Conservation (phyloP, 2,329 filamentous ascomycete species). For the Aspergillus flavus region DNA sequence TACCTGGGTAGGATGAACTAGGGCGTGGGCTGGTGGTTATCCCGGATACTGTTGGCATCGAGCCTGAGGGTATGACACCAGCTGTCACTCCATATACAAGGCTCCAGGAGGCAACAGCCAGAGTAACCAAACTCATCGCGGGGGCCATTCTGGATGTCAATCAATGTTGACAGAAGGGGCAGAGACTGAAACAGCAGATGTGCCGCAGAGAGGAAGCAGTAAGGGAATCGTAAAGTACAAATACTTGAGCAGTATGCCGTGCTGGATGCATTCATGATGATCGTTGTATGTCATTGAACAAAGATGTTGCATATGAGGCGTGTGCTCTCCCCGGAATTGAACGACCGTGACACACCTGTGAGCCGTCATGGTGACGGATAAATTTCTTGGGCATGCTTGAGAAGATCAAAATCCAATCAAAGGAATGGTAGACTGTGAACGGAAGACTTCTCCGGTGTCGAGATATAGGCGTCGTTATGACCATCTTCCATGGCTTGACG, state of each 20-base stretch:
- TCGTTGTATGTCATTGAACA: not conserved
- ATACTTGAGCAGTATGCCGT: not conserved
- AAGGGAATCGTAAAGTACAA: not conserved
- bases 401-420: not conserved
- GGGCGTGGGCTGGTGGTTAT: not conserved
- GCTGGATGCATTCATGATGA: constrained; percentile 2
- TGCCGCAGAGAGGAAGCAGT: not conserved
- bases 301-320: not conserved
- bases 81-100: not conserved
- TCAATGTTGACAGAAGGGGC: not conserved
- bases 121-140: not conserved
- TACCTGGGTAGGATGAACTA: not conserved
- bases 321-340: not conserved
- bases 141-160: not conserved
- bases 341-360: not conserved
- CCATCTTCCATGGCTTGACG: not conserved
- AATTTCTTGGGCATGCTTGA: not conserved
- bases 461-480: not conserved
- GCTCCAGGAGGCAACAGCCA: not conserved
- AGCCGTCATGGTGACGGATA: not conserved
- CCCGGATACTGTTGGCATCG: not conserved
- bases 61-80: not conserved
- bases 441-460: not conserved
- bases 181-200: not conserved
- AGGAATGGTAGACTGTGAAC: not conserved